Evolutionary conservation across 2,329 filamentous ascomycete species (phyloP).

Genomic region (Diaporthe vexans): DNA sequence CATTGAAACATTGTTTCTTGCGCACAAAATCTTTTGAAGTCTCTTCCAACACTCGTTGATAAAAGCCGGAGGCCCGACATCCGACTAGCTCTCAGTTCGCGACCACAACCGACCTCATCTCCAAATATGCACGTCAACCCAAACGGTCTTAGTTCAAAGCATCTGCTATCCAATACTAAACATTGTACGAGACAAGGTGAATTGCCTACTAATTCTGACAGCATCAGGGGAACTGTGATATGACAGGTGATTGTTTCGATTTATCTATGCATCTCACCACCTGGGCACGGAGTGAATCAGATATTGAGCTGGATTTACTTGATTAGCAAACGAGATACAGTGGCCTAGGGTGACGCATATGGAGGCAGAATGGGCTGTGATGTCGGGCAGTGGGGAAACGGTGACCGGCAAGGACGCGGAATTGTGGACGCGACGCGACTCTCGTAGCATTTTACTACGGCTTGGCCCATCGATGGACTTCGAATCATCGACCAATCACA

Average conservation of each 20-base stretch:
- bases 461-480: neutral
- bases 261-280: neutral
- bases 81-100: neutral
- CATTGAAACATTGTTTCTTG: neutral
- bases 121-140: neutral
- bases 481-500: neutral
- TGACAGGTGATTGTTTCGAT: neutral
- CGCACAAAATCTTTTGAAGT: neutral
- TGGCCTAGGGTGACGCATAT: neutral
- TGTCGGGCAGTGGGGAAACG: neutral
- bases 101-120: neutral
- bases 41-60: neutral
- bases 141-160: neutral
- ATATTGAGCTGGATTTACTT: neutral
- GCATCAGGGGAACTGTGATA: neutral
- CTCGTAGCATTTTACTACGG: neutral
- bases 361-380: neutral
- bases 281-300: neutral
- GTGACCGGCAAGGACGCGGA: neutral
- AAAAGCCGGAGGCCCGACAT: slow-evolving; percentile 25
- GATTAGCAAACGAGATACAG: no score
- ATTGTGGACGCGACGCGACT: neutral
- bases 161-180: neutral
- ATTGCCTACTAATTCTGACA: neutral
- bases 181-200: neutral